A percentile compares a stretch with the other conserved stretches of the same genome.
These are phyloP conservation scores for Crotalaria pallida DNA, from an alignment of 306 rosid species.

Conservation along the genomic window DNA sequence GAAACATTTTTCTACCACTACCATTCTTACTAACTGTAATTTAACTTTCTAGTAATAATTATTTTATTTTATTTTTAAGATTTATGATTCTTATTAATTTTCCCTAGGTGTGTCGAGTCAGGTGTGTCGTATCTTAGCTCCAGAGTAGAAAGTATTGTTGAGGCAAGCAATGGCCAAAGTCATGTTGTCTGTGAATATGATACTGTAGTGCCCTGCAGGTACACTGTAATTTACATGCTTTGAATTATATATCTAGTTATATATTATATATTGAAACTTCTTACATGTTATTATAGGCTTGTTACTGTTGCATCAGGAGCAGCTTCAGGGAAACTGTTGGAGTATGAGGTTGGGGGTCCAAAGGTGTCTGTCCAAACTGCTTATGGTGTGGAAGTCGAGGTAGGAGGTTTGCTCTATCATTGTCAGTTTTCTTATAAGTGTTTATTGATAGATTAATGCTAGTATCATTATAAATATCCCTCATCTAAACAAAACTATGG, in stretches of 20 bases:
- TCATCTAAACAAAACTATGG: neutral
- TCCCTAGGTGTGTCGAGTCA: slow-evolving; percentile 96
- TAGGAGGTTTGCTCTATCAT: slow-evolving; percentile 31
- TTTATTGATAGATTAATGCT: neutral
- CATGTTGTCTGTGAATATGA: slow-evolving; percentile 69
- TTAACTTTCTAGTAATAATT: neutral
- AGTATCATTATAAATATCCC: slow-evolving; percentile 4
- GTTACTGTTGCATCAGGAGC: slow-evolving; percentile 99
- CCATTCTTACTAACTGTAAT: neutral
- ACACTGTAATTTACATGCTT: slow-evolving; percentile 11
- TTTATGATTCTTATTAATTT: slow-evolving; percentile 52
- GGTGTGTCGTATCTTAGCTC: slow-evolving; percentile 89
- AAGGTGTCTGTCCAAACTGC: slow-evolving; percentile 98
- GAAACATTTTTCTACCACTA: neutral
- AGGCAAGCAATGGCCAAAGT: slow-evolving; percentile 66
- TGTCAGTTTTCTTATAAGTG: neutral
- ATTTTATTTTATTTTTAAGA: slow-evolving; percentile 20
- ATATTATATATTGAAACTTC: slow-evolving; percentile 37
- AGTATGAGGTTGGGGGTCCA: slow-evolving; percentile 99
- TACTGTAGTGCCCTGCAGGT: slow-evolving; percentile 71
- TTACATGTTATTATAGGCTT: slow-evolving; percentile 76
- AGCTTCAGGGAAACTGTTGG: slow-evolving; percentile 94
- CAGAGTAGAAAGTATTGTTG: slow-evolving; percentile 82
- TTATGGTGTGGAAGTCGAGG: slow-evolving; percentile 99
- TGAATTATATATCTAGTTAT: neutral